Base-by-base conservation (phyloP, 2,329 filamentous ascomycete species). In the Alternaria hordeiaustralica region DNA sequence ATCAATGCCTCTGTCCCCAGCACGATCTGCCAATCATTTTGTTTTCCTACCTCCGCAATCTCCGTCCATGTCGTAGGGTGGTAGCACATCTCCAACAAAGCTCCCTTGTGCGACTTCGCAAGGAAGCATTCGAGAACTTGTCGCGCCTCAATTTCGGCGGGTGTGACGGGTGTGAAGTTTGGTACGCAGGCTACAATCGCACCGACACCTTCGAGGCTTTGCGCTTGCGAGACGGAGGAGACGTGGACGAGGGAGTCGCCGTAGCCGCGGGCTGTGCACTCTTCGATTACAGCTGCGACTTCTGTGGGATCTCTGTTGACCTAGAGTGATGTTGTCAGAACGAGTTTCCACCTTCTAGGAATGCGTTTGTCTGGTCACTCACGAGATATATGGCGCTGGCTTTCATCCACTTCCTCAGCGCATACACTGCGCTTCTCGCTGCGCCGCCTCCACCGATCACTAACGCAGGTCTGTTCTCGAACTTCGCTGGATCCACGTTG, bases 21-120 rank as follows among this genome's bases (percentile, higher is more conserved):
- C 23, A 94, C 90, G 1, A 94, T 88, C 78, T 89, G 86, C 92
- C 92, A 94, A 0, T 89, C 89, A 10, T 84, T 83, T 3, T 81
- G 79, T 71, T 87, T 84, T 0, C 89, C 87, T 45, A 93, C 71
- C 46, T 84, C 85, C 1, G 87, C 88, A 53, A 93, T 86, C 68
- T 86, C 84, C 0, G 92, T 94, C 68, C 70, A 77, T 0, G 90
- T 89, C 3, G 84, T 78, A 0, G 92, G 92, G 75, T 94, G 92
- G 77, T 94, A 94, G 83, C 91, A 94, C 92, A 95, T 94, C 79
- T 94, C 92, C 63, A 94, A 78, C 60, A 94, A 87, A 7, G 88
- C 88, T 7, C 90, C 91, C 79, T 90, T 90, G 64, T 86, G 80
- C 28, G 82, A 74, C 58, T 83, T 84, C 25, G 61, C 53, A 33